Evolutionary conservation across 768 basidiomycete genomes (phyloP), one percentile per base, ranked within the genome.

Genomic region (Cystofilobasidium capitatum): DNA sequence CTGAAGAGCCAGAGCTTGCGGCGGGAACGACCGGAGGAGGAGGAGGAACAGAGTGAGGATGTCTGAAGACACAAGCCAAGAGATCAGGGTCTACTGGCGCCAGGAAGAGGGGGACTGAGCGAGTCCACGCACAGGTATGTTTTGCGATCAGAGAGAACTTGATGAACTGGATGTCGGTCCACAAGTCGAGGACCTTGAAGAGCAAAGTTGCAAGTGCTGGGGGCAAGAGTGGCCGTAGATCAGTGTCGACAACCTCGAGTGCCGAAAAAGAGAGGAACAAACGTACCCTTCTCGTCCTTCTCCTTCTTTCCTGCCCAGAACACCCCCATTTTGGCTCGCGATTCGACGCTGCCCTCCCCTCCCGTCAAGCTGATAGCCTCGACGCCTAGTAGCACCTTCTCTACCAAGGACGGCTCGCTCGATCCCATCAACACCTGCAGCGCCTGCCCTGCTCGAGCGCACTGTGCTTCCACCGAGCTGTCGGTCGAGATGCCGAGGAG

Each of bases 161-260:
- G 73, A 96, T 81, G 72, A 91, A 87, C 55, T 87, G 87, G 1
- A 84, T 76, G 29, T 85, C 82, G 5, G 86, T 81, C 94, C 94
- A 98, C 0, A 81, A 74, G 7, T 84, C 83, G 9, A 88, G 73
- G 0, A 76, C 71, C 2, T 65, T 68, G 26, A 75, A 66, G n/a
- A 78, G 62, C 16, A 79, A 72, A 13, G 55, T 57, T 51, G 70
- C 69, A 3, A 76, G 54, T 35, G 67, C 75, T 78, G 58, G 83
- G 75, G 57, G n/a, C 6, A 39, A 40, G 20, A 59, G 36, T 1
- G 22, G 31, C 20, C 45, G 33, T 10, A 65, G n/a, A 69, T 59
- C 70, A 29, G 31, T 12, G 47, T 65, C 58, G 67, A 14, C 12
- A 40, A 42, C 20, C 22, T 62, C 37, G 20, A 20, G 42, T n/a